A percentile compares a stretch with the other conserved stretches of the same genome.
These are phyloP conservation scores for Gastrodia elata DNA, from an alignment of 106 monocot genomes.

Conservation along the genomic window DNA sequence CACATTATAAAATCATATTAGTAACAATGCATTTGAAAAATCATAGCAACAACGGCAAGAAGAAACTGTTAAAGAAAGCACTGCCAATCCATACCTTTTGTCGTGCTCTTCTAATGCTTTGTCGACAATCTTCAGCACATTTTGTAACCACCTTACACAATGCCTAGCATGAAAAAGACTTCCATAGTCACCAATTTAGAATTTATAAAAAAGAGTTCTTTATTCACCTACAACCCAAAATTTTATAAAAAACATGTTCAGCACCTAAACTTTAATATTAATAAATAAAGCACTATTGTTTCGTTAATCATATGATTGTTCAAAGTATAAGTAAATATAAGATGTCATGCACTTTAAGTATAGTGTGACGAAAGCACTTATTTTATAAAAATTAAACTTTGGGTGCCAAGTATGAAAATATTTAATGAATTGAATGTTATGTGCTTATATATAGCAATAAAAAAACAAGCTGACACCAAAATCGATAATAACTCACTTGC, in stretches of 20 bases:
- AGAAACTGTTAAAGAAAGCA: neutral
- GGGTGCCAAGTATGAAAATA: no score
- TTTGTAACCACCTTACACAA: constrained; percentile 80
- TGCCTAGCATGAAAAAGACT: constrained; percentile 34
- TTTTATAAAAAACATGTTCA: no score
- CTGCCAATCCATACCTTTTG: constrained; percentile 59
- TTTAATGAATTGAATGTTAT: no score
- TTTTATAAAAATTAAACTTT: no score
- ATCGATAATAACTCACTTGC: constrained; percentile 41
- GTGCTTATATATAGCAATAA: neutral
- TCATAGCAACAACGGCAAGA: neutral
- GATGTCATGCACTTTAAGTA: no score
- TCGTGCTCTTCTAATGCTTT: constrained; percentile 89
- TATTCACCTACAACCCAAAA: no score
- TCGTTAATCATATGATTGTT: no score
- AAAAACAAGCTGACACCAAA: neutral
- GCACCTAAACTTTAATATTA: no score
- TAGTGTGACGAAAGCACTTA: no score
- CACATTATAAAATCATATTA: neutral
- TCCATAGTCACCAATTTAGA: neutral
- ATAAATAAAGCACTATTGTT: no score
- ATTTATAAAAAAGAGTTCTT: no score
- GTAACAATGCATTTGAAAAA: neutral
- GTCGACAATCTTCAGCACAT: constrained; percentile 87
- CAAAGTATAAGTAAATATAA: no score